Percentiles rank a stretch among this genome's conserved stretches.
Conservation (phyloP, 441 rosid species). For the Capsella rubella region DNA sequence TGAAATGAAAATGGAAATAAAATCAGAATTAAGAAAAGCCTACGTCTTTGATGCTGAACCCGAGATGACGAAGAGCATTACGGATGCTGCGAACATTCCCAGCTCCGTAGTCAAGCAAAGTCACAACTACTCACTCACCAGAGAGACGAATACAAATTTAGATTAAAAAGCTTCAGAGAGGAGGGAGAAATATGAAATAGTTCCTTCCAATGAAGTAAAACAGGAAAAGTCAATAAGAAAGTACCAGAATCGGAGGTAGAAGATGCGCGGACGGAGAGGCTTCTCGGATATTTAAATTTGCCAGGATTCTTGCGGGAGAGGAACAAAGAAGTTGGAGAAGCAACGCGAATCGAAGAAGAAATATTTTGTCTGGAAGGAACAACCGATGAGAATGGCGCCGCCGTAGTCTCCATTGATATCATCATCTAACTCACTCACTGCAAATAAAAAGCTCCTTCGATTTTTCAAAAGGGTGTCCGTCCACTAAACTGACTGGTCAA, state of each 20-base stretch:
- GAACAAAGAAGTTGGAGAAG: slow-evolving; percentile 41
- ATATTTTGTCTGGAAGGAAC: slow-evolving; percentile 19
- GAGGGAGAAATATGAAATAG: background rate
- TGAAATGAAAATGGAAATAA: background rate
- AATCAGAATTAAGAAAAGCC: background rate
- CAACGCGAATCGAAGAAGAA: slow-evolving; percentile 14
- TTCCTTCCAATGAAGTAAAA: background rate
- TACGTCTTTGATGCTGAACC: slow-evolving; percentile 85
- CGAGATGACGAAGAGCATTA: slow-evolving; percentile 84
- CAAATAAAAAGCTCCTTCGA: background rate
- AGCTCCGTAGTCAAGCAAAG: slow-evolving; percentile 95
- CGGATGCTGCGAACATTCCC: slow-evolving; percentile 93
- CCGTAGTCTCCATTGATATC: slow-evolving; percentile 44
- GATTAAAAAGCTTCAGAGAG: slow-evolving; percentile 3
- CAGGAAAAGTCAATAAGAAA: background rate
- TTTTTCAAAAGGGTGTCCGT: slow-evolving; percentile 23
- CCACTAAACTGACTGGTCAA: background rate
- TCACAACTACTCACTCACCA: slow-evolving; percentile 59
- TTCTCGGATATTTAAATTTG: slow-evolving; percentile 48
- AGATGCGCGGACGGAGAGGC: slow-evolving; percentile 58
- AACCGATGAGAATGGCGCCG: slow-evolving; percentile 39
- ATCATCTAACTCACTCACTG: slow-evolving; percentile 7
- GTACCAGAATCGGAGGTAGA: slow-evolving; percentile 59
- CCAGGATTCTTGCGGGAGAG: slow-evolving; percentile 35
- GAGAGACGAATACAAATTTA: background rate